Evolutionary conservation across 2,329 filamentous ascomycete genomes (phyloP).

Genomic region (Dactylellina sp.): DNA sequence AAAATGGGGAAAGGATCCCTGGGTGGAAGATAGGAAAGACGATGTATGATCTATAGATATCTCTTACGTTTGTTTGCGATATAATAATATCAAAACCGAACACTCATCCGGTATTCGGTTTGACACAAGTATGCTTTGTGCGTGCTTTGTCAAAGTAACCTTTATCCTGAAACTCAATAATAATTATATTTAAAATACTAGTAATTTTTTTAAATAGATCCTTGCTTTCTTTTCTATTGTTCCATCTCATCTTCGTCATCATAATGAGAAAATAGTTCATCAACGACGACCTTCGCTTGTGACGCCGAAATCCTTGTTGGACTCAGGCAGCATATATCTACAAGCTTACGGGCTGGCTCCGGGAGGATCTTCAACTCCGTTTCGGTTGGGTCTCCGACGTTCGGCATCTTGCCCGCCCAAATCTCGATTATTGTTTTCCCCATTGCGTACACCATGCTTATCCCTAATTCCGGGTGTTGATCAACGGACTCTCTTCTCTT

Average conservation of each 20-base stretch:
- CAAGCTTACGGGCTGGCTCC: slow-evolving; percentile 31
- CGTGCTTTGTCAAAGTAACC: no score
- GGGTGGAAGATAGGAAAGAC: no score
- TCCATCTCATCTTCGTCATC: slow-evolving; percentile 24
- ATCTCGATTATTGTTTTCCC: slow-evolving; percentile 54
- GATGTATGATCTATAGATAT: no score
- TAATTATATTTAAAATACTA: no score
- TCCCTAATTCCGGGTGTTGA: slow-evolving; percentile 37
- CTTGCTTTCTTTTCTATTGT: neutral
- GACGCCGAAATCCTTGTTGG: slow-evolving; percentile 29
- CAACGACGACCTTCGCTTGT: slow-evolving; percentile 14
- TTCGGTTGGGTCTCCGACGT: slow-evolving; percentile 30
- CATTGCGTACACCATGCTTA: slow-evolving; percentile 55
- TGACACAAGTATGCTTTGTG: no score
- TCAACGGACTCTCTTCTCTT: slow-evolving; percentile 37
- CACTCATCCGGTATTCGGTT: no score
- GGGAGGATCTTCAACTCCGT: slow-evolving; percentile 20
- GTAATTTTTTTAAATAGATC: no score
- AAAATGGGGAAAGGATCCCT: neutral
- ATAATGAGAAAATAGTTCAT: slow-evolving; percentile 32
- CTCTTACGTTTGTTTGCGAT: no score
- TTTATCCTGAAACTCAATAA: no score
- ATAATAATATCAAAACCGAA: no score
- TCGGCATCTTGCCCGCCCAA: slow-evolving; percentile 36
- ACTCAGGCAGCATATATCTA: slow-evolving; percentile 37